Evolutionary conservation across 148 eudicot species (phyloP), one percentile per base, ranked within the genome.

Genomic region (Silene uniflora): DNA sequence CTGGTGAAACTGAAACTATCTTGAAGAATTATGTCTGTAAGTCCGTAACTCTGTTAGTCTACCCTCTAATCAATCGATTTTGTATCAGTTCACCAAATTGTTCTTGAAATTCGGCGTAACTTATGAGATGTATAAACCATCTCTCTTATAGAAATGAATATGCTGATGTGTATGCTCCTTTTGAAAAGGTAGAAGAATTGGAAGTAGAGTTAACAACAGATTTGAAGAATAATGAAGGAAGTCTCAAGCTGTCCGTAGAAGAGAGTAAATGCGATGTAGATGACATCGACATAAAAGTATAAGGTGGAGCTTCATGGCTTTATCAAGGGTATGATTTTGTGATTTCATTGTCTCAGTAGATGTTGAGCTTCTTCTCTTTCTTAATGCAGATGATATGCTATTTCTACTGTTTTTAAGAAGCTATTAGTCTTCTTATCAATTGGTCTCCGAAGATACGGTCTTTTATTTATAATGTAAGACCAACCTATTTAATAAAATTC

Each of bases 221-320:
- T n/a, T n/a, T n/a, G n/a, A n/a, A n/a, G n/a, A n/a, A n/a, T n/a
- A n/a, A 72, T 35, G 85, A 81, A 69, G 98, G 97, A 63, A 81
- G 86, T 54, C 81, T 92, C 17, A 76, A 80, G 77, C 74, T 94
- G 69, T 85, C 93, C 47, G 84, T 89, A 68, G 23, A 79, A 81
- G 91, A 94, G 27, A 88, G 91, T 83, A 86, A 81, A 71, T 94
- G 98, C 79, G 81, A 87, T 56, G 89, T 94, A 44, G 79, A 86
- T 55, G 91, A 87, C 74, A 73, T 94, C 29, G 80, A 82, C 73
- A 87, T 94, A 68, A 73, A 77, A 67, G 68, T 94, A 83, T 84
- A 92, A 44, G 98, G 98, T 56, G 98, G 98, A 79, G 93, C 92
- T 24, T 90, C 98, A 54, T 94, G 98, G 98, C 90, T 94, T 71